A percentile compares a stretch with the other conserved stretches of the same genome.
These are phyloP conservation scores for Angomonas deanei DNA, from an alignment of 208 protist species.

Conservation along the genomic window DNA sequence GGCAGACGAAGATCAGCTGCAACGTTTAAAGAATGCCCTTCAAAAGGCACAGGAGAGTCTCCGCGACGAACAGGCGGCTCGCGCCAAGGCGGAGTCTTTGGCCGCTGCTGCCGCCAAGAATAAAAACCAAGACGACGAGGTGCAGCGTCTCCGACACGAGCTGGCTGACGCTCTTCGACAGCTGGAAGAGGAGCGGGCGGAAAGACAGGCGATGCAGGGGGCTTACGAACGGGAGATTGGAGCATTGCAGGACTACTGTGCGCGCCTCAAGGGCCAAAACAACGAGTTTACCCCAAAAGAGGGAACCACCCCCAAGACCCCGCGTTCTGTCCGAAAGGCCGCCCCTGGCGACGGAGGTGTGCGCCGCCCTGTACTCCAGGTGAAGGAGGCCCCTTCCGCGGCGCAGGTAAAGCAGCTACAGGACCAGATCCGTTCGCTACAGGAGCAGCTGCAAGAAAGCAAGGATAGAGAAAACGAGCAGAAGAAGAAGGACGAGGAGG, in stretches of 20 bases:
- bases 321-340: conserved; percentile 14
- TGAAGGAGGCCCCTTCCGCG: conserved; percentile 15
- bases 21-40: conserved; percentile 21
- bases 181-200: conserved; percentile 16
- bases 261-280: conserved; percentile 34
- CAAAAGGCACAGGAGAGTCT: conserved; percentile 11
- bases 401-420: conserved; percentile 19
- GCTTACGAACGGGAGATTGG: conserved; percentile 32
- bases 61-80: conserved; percentile 18
- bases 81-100: conserved; percentile 31
- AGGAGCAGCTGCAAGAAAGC: conserved; percentile 18
- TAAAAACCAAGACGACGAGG: conserved; percentile 21
- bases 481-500: neutral
- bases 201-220: conserved; percentile 16
- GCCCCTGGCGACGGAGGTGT: conserved; percentile 8
- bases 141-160: conserved; percentile 13
- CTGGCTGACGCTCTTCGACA: conserved; percentile 10
- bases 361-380: conserved; percentile 13
- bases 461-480: conserved; percentile 9
- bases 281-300: conserved; percentile 19
- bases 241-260: conserved; percentile 36
- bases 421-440: conserved; percentile 21
- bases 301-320: conserved; percentile 11
- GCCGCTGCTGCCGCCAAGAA: conserved; percentile 30
- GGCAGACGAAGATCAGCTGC: conserved; percentile 20